Conservation (phyloP, 192 early-diverging fungal genomes). For the Linnemannia exigua region DNA sequence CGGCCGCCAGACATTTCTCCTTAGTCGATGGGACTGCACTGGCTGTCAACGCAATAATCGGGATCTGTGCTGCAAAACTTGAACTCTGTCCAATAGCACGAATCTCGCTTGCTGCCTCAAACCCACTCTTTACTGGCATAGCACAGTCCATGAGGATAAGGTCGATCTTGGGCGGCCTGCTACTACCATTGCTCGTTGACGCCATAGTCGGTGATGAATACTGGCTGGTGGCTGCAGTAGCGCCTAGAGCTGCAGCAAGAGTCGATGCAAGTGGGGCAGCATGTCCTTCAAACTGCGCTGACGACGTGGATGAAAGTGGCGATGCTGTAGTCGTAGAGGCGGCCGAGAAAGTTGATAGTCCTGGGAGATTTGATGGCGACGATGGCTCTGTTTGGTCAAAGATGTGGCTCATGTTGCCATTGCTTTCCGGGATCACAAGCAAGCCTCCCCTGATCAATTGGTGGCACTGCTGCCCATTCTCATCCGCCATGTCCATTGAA, state of each 20-base stretch:
- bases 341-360: not conserved
- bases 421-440: constrained; percentile 18
- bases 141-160: constrained; percentile 70
- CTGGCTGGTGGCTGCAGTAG: not conserved
- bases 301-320: constrained; percentile 5
- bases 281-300: not conserved
- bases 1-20: constrained; percentile 59
- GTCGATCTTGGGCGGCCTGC: constrained; percentile 33
- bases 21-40: constrained; percentile 66
- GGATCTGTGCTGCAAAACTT: constrained; percentile 47
- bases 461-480: not conserved
- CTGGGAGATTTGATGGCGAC: not conserved
- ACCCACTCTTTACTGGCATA: constrained; percentile 74
- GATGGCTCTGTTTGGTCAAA: constrained; percentile 25
- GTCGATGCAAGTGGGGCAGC: not conserved
- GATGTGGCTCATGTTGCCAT: constrained; percentile 28
- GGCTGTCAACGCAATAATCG: constrained; percentile 72
- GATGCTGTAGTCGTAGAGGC: not conserved
- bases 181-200: not conserved
- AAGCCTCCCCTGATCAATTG: constrained; percentile 13
- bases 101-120: constrained; percentile 66
- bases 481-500: not conserved
- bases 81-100: constrained; percentile 46
- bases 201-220: not conserved
- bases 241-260: not conserved